Percentiles rank a stretch among this genome's conserved stretches.
These are phyloP conservation scores for Aspergillus sp. DNA, from an alignment of 2,329 filamentous ascomycete species.

Conservation along the genomic window DNA sequence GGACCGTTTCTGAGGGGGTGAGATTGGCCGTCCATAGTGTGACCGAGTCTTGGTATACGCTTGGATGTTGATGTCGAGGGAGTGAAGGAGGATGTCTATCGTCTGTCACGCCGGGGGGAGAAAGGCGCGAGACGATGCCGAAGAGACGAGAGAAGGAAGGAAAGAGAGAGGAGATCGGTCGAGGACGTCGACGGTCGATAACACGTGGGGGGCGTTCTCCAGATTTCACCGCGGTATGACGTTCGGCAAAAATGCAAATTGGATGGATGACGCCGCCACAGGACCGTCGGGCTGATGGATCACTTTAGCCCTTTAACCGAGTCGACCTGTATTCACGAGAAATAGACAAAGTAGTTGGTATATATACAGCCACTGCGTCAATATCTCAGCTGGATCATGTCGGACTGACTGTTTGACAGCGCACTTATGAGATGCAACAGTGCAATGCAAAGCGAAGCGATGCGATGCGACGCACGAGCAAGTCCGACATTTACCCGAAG, in stretches of 20 bases:
- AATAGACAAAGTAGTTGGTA: no score
- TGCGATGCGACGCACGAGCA: not conserved
- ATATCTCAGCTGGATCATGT: no score
- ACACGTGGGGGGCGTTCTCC: constrained; percentile 20
- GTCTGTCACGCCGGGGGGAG: not conserved
- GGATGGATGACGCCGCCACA: constrained; percentile 11
- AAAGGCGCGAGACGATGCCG: not conserved
- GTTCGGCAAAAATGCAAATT: constrained; percentile 13
- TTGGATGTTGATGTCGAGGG: not conserved
- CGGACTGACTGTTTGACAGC: no score
- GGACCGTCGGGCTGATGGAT: not conserved
- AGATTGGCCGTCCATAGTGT: constrained; percentile 1
- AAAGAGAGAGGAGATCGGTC: not conserved
- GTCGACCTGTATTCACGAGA: no score
- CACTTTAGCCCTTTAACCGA: not conserved
- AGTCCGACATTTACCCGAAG: constrained; percentile 17
- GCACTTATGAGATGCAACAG: not conserved
- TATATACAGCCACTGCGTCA: no score
- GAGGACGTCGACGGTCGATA: constrained; percentile 4
- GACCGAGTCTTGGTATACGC: not conserved
- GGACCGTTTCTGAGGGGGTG: constrained; percentile 1
- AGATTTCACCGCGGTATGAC: constrained; percentile 16
- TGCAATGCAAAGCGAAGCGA: not conserved
- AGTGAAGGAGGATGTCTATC: not conserved
- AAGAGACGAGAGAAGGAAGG: constrained; percentile 2